These are phyloP conservation scores for Suhomyces sp. DNA, from an alignment of 805 yeast genomes.

Conservation along the genomic window DNA sequence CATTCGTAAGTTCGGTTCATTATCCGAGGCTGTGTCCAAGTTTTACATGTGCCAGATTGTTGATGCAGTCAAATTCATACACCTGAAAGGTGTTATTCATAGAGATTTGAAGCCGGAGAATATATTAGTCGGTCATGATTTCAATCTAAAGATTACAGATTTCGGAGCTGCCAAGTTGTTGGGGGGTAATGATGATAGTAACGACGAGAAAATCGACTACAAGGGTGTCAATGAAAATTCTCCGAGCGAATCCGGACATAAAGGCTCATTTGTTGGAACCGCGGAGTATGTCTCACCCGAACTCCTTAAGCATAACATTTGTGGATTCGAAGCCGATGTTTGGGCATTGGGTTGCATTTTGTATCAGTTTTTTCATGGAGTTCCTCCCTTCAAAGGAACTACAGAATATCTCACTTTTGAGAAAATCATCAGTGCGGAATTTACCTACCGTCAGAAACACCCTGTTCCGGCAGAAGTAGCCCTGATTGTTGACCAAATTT, in stretches of 20 bases:
- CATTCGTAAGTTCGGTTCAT: conserved; percentile 72
- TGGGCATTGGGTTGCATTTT: conserved; percentile 94
- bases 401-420: conserved; percentile 88
- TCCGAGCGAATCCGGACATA: conserved; percentile 23
- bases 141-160: conserved; percentile 89
- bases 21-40: conserved; percentile 70
- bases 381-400: conserved; percentile 85
- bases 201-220: conserved; percentile 32
- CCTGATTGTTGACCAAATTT: conserved; percentile 30
- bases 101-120: conserved; percentile 96
- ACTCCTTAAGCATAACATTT: conserved; percentile 68
- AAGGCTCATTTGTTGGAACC: conserved; percentile 88
- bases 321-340: conserved; percentile 83
- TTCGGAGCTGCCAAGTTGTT: conserved; percentile 95
- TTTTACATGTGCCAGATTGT: conserved; percentile 84
- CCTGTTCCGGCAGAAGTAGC: conserved; percentile 31
- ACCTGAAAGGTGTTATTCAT: conserved; percentile 85
- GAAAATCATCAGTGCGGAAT: conserved; percentile 77
- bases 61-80: conserved; percentile 90
- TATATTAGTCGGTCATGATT: conserved; percentile 77
- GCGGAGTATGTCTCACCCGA: conserved; percentile 98
- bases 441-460: conserved; percentile 40
- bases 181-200: conserved; percentile 33
- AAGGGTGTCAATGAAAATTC: conserved; percentile 32
- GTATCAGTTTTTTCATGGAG: conserved; percentile 78